Base-by-base conservation (phyloP, 148 eudicot species). In the Heliosperma pusillum region DNA sequence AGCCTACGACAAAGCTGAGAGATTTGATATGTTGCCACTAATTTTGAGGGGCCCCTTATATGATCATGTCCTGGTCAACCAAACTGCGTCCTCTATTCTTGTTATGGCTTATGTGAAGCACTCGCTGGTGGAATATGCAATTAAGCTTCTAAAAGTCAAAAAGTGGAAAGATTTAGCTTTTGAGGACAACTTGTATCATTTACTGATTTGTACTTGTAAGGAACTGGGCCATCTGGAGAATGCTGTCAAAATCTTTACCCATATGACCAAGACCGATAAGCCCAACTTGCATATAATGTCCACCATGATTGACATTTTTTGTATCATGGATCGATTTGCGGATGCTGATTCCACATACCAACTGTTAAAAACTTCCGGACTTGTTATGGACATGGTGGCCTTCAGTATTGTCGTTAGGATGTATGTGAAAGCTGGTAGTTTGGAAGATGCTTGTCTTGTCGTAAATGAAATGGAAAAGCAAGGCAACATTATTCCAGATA, bases 31-130 rank as follows among this genome's bases (percentile, higher is more conserved):
- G 61, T 78, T 94, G 80, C 89, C 97, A 59, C 77, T 52, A 47
- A 80, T 90, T 63, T 29, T 94, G 68, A 77, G 76, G 84, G 89
- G 92, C 68, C 80, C 85, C 15, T 61, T 94, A 21, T 88, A 92
- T 81, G 88, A 92, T 73, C 91, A 86, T 71, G 82, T 89, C 71
- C 70, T 86, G 56, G 71, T 36, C 66, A 88, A 90, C 66, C 98
- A 87, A 78, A 94, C 88, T 11, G 90, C 97, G n/a, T 89, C 93
- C 85, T 87, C 97, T 17, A 86, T 88, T 76, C 85, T 94, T 73
- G 93, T 84, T n/a, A 82, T 88, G 88, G 93, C 98, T 62, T 94
- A 94, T 77, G 97, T 92, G 80, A 94, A 92, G 82, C 88, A 89
- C 80, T 52, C 81, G 19, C 66, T 90, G 81, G 91, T 85, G 71